Evolutionary conservation across 495 filamentous ascomycete genomes (phyloP).

Genomic region (Friedmanniomyces simplex): DNA sequence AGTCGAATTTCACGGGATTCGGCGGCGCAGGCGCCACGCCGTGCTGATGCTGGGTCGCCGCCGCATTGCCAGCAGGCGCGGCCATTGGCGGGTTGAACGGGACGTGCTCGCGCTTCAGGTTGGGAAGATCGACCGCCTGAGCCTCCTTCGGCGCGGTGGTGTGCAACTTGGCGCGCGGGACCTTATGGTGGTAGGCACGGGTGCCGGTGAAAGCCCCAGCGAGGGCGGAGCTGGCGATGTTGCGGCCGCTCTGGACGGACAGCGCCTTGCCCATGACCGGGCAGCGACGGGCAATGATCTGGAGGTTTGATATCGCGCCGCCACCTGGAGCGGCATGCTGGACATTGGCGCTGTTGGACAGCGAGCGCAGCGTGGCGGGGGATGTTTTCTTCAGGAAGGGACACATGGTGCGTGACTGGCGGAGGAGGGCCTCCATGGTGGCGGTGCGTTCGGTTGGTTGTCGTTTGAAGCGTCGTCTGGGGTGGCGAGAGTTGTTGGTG

Average conservation of each 20-base stretch:
- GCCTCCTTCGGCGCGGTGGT: conserved; percentile 65
- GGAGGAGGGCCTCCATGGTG: conserved; percentile 82
- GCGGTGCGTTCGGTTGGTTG: background rate
- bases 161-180: conserved; percentile 64
- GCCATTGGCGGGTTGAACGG: conserved; percentile 6
- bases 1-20: conserved; percentile 59
- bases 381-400: conserved; percentile 94
- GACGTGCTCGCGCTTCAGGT: conserved; percentile 46
- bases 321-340: conserved; percentile 61
- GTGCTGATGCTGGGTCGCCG: conserved; percentile 4
- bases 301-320: conserved; percentile 92
- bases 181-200: conserved; percentile 39
- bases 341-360: conserved; percentile 68
- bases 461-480: no score
- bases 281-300: conserved; percentile 87
- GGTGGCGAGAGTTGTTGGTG: no score
- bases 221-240: conserved; percentile 36
- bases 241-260: conserved; percentile 42
- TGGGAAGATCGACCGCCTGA: conserved; percentile 51
- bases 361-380: conserved; percentile 73
- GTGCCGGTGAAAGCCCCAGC: conserved; percentile 34
- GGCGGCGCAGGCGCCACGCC: conserved; percentile 32
- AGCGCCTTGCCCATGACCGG: conserved; percentile 98
- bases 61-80: background rate
- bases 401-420: conserved; percentile 89